A percentile compares a stretch with the other conserved stretches of the same genome.
Evolutionary conservation across 306 rosid genomes (phyloP).

Genomic region (Cicer pinnatifidum): DNA sequence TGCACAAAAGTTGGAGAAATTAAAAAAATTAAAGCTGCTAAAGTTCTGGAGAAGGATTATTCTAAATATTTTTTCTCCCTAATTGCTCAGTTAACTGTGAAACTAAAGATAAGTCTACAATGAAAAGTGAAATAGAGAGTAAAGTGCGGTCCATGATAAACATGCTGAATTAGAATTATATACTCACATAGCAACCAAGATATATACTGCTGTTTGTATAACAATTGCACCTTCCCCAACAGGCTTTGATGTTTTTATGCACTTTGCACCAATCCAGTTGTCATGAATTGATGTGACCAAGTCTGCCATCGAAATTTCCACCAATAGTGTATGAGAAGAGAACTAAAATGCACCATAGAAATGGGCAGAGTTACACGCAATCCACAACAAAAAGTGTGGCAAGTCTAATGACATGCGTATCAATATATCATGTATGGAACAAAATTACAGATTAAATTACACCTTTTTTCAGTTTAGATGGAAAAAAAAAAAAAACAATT

Average conservation of each 20-base stretch:
- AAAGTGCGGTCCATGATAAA: conserved; percentile 17
- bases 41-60: conserved; percentile 33
- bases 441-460: not conserved
- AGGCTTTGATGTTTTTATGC: conserved; percentile 86
- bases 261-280: conserved; percentile 91
- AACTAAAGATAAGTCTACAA: conserved; percentile 19
- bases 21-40: not conserved
- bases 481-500: no score
- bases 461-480: no score
- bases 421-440: not conserved
- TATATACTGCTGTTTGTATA: conserved; percentile 77
- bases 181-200: conserved; percentile 85
- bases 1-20: conserved; percentile 27
- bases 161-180: conserved; percentile 30
- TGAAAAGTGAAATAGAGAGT: not conserved
- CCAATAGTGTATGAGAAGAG: conserved; percentile 38
- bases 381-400: conserved; percentile 3
- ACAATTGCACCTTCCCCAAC: conserved; percentile 90
- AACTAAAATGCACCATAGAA: conserved; percentile 21
- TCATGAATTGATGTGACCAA: conserved; percentile 86
- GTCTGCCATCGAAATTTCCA: conserved; percentile 63
- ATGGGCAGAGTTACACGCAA: conserved; percentile 4
- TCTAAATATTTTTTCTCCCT: conserved; percentile 66
- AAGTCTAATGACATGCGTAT: conserved; percentile 36
- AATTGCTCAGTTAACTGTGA: conserved; percentile 69